Percentiles rank a stretch among this genome's conserved stretches.
Conservation (phyloP, 306 rosid genomes). For the Rosa rugosa region DNA sequence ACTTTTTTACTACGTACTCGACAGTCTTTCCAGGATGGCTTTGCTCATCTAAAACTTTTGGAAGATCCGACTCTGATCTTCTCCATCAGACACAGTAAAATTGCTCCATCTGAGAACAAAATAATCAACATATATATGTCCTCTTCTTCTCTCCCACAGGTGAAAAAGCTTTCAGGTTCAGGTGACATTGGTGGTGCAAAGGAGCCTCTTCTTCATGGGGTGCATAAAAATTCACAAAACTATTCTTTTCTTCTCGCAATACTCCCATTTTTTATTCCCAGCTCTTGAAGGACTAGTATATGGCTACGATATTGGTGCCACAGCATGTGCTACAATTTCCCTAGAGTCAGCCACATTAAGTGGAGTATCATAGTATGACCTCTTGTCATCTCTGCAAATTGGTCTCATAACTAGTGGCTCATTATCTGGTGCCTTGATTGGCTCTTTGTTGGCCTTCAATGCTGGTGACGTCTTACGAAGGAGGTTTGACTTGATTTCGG, state of each 20-base stretch:
- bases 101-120: too few relatives aligned
- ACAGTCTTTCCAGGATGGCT: too few relatives aligned
- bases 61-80: too few relatives aligned
- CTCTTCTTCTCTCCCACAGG: background rate
- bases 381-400: conserved; percentile 67
- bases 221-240: background rate
- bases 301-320: conserved; percentile 95
- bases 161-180: background rate
- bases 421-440: conserved; percentile 87
- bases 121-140: too few relatives aligned
- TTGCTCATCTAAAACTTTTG: too few relatives aligned
- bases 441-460: conserved; percentile 80
- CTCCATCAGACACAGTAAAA: too few relatives aligned
- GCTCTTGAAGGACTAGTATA: conserved; percentile 86
- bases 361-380: conserved; percentile 74
- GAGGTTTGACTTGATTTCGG: conserved; percentile 70
- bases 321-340: conserved; percentile 79
- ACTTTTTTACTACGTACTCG: too few relatives aligned
- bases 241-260: background rate
- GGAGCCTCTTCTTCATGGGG: background rate
- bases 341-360: conserved; percentile 71
- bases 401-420: conserved; percentile 96
- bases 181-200: background rate
- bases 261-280: conserved; percentile 67
- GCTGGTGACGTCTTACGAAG: conserved; percentile 86